Percentiles rank a stretch among this genome's conserved stretches.
Conservation (phyloP, 225 moss, liverwort and hornwort species). For the Asterella californica region DNA sequence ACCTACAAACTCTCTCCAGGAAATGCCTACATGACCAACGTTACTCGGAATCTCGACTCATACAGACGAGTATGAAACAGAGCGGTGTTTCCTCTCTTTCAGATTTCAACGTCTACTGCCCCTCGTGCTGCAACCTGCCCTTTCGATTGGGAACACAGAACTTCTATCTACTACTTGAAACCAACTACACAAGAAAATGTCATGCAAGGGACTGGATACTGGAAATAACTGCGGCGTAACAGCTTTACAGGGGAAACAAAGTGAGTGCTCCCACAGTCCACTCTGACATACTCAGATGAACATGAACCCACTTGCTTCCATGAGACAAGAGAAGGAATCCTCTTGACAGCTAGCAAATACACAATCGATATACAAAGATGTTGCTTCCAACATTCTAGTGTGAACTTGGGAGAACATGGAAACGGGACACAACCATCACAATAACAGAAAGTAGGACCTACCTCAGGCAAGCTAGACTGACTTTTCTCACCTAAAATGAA, state of each 20-base stretch:
- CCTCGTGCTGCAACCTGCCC: too few species aligned
- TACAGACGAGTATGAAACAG: too few species aligned
- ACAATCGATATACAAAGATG: slow-evolving; percentile 17
- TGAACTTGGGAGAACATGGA: slow-evolving; percentile 1
- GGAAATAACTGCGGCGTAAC: not conserved
- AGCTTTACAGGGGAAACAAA: slow-evolving; percentile 12
- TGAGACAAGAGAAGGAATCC: slow-evolving; percentile 7
- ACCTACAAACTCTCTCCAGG: too few species aligned
- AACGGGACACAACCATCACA: slow-evolving; percentile 9
- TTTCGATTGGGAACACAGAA: too few species aligned
- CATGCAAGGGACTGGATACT: too few species aligned
- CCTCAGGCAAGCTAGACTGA: slow-evolving; percentile 8
- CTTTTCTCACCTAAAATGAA: slow-evolving; percentile 24
- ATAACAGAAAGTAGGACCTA: slow-evolving; percentile 14
- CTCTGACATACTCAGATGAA: slow-evolving; percentile 12
- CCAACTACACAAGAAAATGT: too few species aligned
- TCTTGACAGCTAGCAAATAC: slow-evolving; percentile 21
- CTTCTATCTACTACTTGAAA: too few species aligned
- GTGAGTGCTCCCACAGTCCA: slow-evolving; percentile 13
- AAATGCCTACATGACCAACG: too few species aligned
- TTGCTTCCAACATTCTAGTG: slow-evolving; percentile 6
- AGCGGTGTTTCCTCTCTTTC: too few species aligned
- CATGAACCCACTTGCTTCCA: slow-evolving; percentile 18
- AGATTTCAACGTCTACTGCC: too few species aligned
- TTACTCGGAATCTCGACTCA: too few species aligned